Conservation (phyloP, 305 asterid genomes). For the Fraxinus angustifolia region DNA sequence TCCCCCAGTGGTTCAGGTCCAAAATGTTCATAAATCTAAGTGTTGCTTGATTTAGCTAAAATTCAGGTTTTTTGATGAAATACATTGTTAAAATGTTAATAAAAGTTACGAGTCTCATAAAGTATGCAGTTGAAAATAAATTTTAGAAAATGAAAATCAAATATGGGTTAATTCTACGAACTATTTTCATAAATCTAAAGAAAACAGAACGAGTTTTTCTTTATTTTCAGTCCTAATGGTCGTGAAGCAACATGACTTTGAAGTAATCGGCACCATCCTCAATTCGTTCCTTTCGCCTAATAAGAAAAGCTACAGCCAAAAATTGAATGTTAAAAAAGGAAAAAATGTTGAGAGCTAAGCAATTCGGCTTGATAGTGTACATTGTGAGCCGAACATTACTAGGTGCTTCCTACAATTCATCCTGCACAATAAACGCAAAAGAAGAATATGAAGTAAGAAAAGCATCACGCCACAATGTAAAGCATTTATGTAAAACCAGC, state of each 20-base stretch:
- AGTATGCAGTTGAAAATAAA: too few relatives aligned
- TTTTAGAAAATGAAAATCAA: too few relatives aligned
- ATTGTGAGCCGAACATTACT: neutral
- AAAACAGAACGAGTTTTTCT: neutral
- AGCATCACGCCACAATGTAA: neutral
- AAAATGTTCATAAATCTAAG: neutral
- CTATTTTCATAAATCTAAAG: neutral
- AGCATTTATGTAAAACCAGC: neutral
- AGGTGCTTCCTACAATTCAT: slow-evolving; percentile 33
- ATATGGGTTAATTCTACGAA: neutral
- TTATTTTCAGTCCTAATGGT: slow-evolving; percentile 1
- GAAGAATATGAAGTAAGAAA: neutral
- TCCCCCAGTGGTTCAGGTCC: neutral
- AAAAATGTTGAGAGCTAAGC: neutral
- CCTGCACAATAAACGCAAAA: slow-evolving; percentile 28
- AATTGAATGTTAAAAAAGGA: neutral
- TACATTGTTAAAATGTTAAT: too few relatives aligned
- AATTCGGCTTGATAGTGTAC: neutral
- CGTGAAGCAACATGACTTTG: slow-evolving; percentile 21
- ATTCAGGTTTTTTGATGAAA: too few relatives aligned
- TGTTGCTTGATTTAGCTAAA: too few relatives aligned
- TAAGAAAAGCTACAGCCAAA: slow-evolving; percentile 28
- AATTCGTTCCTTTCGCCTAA: slow-evolving; percentile 27
- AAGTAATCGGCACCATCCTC: slow-evolving; percentile 22
- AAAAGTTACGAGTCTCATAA: too few relatives aligned